Base-by-base conservation (phyloP, 371 early-diverging fungal genomes). In the Mucor mucedo region DNA sequence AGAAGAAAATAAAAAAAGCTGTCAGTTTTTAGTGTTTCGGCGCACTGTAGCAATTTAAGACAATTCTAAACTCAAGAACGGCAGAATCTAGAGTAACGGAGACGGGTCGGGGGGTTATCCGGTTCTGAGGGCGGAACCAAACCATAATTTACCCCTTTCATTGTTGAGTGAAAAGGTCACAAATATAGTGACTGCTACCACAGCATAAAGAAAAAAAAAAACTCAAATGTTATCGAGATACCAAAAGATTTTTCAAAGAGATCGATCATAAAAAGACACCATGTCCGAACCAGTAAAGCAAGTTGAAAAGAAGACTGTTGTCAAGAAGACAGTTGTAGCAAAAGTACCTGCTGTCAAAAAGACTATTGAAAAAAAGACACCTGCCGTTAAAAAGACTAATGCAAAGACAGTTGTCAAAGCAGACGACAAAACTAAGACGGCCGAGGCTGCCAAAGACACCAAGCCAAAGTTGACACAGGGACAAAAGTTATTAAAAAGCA, bases 401-500 rank as follows among this genome's bases (percentile, higher is more conserved):
- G 49, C 30, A 11, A 38, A 41, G 5, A 30, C 60, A 32, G 32
- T 21, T 10, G 39, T 13, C 47, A 48, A 45, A 13, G 4, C 33
- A 49, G 53, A 40, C 4, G n/a, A 14, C 2, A 41, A 27, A 5
- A 41, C 41, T 13, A 29, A 38, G 2, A 6, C 55, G 13, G 29
- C 30, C 14, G 28, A 42, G 8, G 7, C 2, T 6, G 11, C 45
- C 9, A 47, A 48, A 52, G 39, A 48, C 10, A 39, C 47, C 11
- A 42, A 50, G 13, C 55, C 55, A 2, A 68, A 68, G 50, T 57
- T 72, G 29, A 70, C 76, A 11, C 70, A 62, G 58, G 76, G 68
- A 5, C 63, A 70, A 42, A 72, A 72, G 14, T 52, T 76, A 11
- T 53, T 76, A 27, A 53, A 76, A 55, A 49, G 72, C 8, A 66